Base-by-base conservation (phyloP, 2,329 filamentous ascomycete species). In the Cyanodermella asteris region DNA sequence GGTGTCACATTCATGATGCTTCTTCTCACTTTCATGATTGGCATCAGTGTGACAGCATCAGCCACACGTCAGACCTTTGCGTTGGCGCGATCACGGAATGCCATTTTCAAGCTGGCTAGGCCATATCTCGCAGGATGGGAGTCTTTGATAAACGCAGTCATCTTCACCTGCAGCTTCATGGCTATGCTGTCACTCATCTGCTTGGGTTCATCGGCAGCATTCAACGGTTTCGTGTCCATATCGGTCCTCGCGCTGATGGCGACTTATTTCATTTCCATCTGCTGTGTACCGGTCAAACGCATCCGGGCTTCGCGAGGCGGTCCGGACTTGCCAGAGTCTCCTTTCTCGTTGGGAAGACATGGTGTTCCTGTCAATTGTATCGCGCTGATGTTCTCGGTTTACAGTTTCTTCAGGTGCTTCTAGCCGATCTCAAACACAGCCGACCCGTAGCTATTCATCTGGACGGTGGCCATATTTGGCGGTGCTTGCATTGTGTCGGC, bases 51-150 rank as follows among this genome's bases (percentile, higher is more conserved):
- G n/a, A 53, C 69, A 0, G 60, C 58, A 2, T 59, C 65, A 0
- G 61, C 63, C 0, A 64, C 61, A 1, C 53, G 62, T 11, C 53
- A 63, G 24, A 53, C 59, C 6, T 66, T 58, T 56, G 58, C 61
- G 0, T 64, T 65, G 35, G 47, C 49, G 5, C 45, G 49, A 52
- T 28, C 35, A 38, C 16, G 49, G 49, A 4, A 26, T 52, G 5
- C 49, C 47, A 3, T 49, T 47, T 27, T 47, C 44, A 16, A 27
- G 31, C 1, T 47, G 46, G 27, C 27, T 43, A 10, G 34, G n/a
- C n/a, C n/a, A n/a, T n/a, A n/a, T n/a, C n/a, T n/a, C n/a, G n/a
- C n/a, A n/a, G n/a, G n/a, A n/a, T n/a, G n/a, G n/a, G n/a, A n/a
- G n/a, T n/a, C n/a, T n/a, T n/a, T n/a, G n/a, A n/a, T 21, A 9